Evolutionary conservation across 768 basidiomycete genomes (phyloP).

Genomic region (Lyophyllum shimeji): DNA sequence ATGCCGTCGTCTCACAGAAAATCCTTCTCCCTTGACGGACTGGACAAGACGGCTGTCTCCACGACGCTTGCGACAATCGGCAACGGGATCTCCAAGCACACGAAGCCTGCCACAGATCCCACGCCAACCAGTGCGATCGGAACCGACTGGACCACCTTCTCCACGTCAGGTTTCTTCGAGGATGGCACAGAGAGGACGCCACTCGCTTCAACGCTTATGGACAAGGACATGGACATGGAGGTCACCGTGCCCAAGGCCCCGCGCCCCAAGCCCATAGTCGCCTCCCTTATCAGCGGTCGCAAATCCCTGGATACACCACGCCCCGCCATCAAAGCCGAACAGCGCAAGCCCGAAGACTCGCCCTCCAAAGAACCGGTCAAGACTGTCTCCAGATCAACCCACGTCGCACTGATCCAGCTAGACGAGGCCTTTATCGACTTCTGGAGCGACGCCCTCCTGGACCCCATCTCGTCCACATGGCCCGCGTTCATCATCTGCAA

Average conservation of each 20-base stretch:
- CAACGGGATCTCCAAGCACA: conserved; percentile 20
- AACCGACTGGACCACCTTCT: conserved; percentile 70
- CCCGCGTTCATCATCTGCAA: conserved; percentile 72
- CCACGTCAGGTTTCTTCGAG: conserved; percentile 59
- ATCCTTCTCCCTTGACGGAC: conserved; percentile 28
- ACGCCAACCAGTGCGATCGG: conserved; percentile 25
- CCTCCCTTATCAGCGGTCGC: conserved; percentile 22
- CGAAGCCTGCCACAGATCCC: conserved; percentile 31
- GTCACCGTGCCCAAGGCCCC: conserved; percentile 44
- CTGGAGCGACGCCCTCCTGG: conserved; percentile 73
- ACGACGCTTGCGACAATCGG: conserved; percentile 16
- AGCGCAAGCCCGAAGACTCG: conserved; percentile 24
- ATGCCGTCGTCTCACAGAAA: conserved; percentile 29
- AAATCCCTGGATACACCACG: conserved; percentile 27
- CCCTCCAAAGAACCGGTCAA: conserved; percentile 24
- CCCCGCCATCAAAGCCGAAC: conserved; percentile 12
- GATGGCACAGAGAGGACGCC: conserved; percentile 35
- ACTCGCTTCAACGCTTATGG: conserved; percentile 57
- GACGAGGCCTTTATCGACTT: conserved; percentile 86
- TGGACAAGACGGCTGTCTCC: conserved; percentile 15
- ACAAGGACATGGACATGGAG: conserved; percentile 61
- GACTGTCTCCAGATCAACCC: conserved; percentile 36
- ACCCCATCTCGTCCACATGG: conserved; percentile 65
- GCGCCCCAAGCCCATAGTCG: conserved; percentile 20
- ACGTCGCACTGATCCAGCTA: conserved; percentile 51